A percentile compares a stretch with the other conserved stretches of the same genome.
Evolutionary conservation across 2,329 filamentous ascomycete genomes (phyloP).

Genomic region (Ascochyta lentis): DNA sequence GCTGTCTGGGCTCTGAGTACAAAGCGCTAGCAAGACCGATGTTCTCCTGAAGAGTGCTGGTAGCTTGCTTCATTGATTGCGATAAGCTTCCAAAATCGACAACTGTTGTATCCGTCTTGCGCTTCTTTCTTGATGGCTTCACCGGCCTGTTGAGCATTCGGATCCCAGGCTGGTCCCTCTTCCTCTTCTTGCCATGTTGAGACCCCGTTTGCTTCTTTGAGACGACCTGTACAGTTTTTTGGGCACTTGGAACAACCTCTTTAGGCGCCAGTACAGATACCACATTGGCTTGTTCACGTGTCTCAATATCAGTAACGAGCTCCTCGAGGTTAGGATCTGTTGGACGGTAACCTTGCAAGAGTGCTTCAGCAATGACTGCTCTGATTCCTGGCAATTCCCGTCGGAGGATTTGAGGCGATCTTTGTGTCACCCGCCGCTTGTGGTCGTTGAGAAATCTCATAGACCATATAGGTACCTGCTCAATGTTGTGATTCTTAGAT

Average conservation of each 20-base stretch:
- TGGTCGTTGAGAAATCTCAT: conserved; percentile 23
- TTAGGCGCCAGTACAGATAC: not conserved
- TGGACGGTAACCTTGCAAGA: conserved; percentile 13
- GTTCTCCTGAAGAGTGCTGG: not conserved
- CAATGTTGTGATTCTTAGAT: not conserved
- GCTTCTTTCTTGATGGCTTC: conserved; percentile 11
- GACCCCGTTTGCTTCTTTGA: not conserved
- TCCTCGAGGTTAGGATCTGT: conserved; percentile 5
- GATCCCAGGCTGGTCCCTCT: not conserved
- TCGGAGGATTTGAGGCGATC: not conserved
- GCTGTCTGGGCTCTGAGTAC: not conserved
- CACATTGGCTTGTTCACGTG: not conserved
- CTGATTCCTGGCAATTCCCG: conserved; percentile 12
- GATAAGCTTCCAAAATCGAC: not conserved
- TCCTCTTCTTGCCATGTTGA: not conserved
- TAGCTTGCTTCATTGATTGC: not conserved
- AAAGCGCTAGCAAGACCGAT: not conserved
- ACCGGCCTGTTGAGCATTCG: conserved; percentile 3
- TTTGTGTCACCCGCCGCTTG: conserved; percentile 17
- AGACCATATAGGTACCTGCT: conserved; percentile 18
- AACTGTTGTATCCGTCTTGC: not conserved
- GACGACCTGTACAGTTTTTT: not conserved
- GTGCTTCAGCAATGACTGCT: conserved; percentile 16
- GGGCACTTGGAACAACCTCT: not conserved
- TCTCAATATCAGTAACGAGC: conserved; percentile 7